Evolutionary conservation across 495 filamentous ascomycete species (phyloP).

Genomic region (Trichoderma reesei): DNA sequence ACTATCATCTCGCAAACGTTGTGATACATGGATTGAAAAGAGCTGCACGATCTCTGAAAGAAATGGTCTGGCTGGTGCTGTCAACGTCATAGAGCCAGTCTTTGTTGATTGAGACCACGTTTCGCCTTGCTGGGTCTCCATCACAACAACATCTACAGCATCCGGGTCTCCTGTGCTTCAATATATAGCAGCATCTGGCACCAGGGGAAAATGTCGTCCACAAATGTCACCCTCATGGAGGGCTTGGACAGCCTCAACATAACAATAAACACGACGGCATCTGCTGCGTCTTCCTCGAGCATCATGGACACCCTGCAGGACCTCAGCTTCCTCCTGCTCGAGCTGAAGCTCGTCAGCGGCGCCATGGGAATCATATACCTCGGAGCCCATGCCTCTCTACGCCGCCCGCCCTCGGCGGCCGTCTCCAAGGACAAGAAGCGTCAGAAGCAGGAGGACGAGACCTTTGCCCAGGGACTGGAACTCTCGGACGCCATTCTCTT

Average conservation of each 20-base stretch:
- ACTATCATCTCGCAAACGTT: neutral
- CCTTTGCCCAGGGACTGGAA: slow-evolving; percentile 63
- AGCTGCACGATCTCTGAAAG: neutral
- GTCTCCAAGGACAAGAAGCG: slow-evolving; percentile 33
- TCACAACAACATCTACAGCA: neutral
- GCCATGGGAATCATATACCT: slow-evolving; percentile 36
- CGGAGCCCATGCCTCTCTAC: slow-evolving; percentile 42
- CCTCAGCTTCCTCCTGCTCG: slow-evolving; percentile 27
- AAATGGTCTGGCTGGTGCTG: neutral
- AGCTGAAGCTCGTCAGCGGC: slow-evolving; percentile 29
- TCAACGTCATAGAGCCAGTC: neutral
- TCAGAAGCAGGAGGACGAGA: slow-evolving; percentile 47
- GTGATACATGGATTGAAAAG: neutral
- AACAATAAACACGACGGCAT: neutral
- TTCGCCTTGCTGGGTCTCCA: neutral
- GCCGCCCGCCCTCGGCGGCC: slow-evolving; percentile 70
- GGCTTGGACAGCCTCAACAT: slow-evolving; percentile 9
- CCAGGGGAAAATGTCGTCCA: neutral
- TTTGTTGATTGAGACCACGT: neutral
- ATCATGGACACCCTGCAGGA: neutral
- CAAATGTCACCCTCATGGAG: neutral
- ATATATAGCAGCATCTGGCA: neutral
- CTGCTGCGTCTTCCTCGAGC: neutral
- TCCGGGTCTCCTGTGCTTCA: neutral
- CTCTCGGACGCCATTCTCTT: slow-evolving; percentile 81